Base-by-base conservation (phyloP, 176 grass and related monocot genomes). In the Pontederia paniculata region DNA sequence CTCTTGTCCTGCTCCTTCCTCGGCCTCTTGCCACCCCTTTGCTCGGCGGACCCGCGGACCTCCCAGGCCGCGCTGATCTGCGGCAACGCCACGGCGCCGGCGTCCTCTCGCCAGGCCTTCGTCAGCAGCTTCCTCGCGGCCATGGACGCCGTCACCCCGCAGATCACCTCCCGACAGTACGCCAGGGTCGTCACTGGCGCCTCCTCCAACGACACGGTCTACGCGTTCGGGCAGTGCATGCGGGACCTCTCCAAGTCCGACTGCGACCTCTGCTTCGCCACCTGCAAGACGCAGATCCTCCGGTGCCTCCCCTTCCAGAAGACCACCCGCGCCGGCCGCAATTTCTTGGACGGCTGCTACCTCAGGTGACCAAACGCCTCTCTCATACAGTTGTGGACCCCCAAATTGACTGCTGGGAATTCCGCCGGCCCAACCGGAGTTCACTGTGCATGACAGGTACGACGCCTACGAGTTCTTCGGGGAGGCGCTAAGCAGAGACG, bases 391-490 rank as follows among this genome's bases (percentile, higher is more conserved):
- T 62, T 45, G 42, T 10, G 3, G 15, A 37, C 9, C 17, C n/a
- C 23, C 1, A 17, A 59, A 59, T 43, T 43, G 14, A 16, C 44
- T 14, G 1, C 10, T 21, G 9, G 5, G 17, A 25, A 21, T 17
- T 28, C 21, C 31, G 22, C 12, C 11, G 41, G 6, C 7, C 22
- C 58, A 10, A 60, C 37, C 37, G 21, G 18, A 10, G 9, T 54
- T 20, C 18, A 20, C 10, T 21, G 17, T 59, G 2, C 13, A 28
- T 19, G n/a, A 2, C 9, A 66, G 63, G 47, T 66, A 42, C 17
- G 63, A 66, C 9, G 63, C 52, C 1, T 66, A 66, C n/a, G 23
- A 52, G 25, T 66, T 66, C 63, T 66, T 66, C 10, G 49, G 63
- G 9, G 63, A 66, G 49, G 63, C 63, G 5, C 48, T 37, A 23